Base-by-base conservation (phyloP, 2,329 filamentous ascomycete species). In the Cordyceps javanica region DNA sequence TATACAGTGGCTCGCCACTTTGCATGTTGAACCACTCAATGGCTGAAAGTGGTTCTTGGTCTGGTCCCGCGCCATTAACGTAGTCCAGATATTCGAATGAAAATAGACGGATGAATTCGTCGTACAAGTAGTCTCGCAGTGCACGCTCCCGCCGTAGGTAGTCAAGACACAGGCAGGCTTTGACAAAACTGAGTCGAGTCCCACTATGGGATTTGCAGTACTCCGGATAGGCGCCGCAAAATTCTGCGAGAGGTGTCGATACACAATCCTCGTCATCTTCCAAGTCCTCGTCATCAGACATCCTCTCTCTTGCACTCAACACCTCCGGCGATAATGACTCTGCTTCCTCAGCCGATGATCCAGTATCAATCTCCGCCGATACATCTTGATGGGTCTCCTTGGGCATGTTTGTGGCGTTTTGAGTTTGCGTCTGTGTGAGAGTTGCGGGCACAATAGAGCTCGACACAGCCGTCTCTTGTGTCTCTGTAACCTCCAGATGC, bases 41-140 rank as follows among this genome's bases (percentile, higher is more conserved):
- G 2, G 73, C 73, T 3, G 72, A 67, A 9, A 75, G 67, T 0
- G 70, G 61, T 23, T 69, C 64, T 23, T 64, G 63, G 2, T 60
- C 61, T 3, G 60, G 59, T 6, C 66, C 63, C 1, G 65, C 57
- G 3, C 63, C 62, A 2, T 64, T 56, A 25, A 76, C 70, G 55
- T 82, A 81, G 0, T 64, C 60, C 7, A 73, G 60, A 60, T 74
- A 83, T 1, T 73, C 70, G 1, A 64, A 65, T 2, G 73, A 69
- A 52, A 77, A 82, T 2, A 68, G 65, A 8, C 74, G 68, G 30
- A 83, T 74, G 54, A 82, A 80, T 56, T 83, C 81, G 61, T 83
- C 81, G 59, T 75, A 82, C 0, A 81, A 63, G 55, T 69, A 78
- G 25, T 73, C 71, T 13, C 72, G 69, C 19, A 81, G 63, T 5